Evolutionary conservation across 2,329 filamentous ascomycete species (phyloP), one percentile per base, ranked within the genome.

Genomic region (Cercospora nicotianae): DNA sequence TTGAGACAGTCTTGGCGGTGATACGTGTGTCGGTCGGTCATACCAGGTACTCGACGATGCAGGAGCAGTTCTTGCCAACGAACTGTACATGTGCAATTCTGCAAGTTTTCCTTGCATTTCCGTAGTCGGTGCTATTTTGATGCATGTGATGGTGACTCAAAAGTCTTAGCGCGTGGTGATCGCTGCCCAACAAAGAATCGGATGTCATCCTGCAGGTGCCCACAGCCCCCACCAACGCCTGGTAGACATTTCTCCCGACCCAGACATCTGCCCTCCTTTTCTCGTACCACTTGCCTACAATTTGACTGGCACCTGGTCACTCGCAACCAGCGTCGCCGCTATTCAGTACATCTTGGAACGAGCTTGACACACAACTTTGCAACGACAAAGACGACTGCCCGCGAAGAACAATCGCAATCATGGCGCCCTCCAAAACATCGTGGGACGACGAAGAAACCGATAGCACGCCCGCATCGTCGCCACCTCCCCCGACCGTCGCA

Each of bases 361-460:
- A 31, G 9, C 28, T n/a, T 18, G 26, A 31, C 28, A 31, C 28
- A 36, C 30, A 23, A n/a, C 8, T 33, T 31, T 59, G 55, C n/a
- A n/a, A 59, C 55, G 1, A 67, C 60, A 63, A 63, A 63, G 60
- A 28, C 60, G 16, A 30, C 65, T 61, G 69, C 62, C 33, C 64
- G 60, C 68, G 64, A 64, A 69, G 48, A 66, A 71, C 68, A 74
- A 72, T 69, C 69, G 73, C 75, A 76, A 75, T 69, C 72, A 78
- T 77, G 77, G 75, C 76, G 63, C 75, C 76, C 42, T 72, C 72
- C 59, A 77, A 77, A 72, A 70, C 71, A 9, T 72, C 72, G 51
- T 77, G 75, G 75, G 82, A 84, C 69, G 83, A 84, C 68, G 83
- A 88, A 70, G 87, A 90, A 74, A 84, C 85, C 73, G 80, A 80